phyloP scores from a whole-genome alignment of 1,284 basidiomycete species.

The Rhodotorula sp. region DNA sequence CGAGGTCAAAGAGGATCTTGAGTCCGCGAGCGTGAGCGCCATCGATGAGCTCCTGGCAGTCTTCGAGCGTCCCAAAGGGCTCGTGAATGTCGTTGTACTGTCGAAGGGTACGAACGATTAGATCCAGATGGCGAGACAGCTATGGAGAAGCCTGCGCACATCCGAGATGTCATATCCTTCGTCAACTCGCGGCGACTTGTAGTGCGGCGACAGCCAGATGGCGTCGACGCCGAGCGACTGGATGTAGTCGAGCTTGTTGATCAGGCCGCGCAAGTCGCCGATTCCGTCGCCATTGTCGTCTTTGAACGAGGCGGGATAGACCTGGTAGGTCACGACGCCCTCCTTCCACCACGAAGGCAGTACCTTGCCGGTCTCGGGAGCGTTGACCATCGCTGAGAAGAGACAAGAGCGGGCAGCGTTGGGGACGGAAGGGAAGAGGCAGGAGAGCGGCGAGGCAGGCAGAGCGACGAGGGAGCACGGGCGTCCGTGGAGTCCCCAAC shows the following conservation, averaged over 20 bases:
- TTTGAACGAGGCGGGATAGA: slow-evolving; percentile 71
- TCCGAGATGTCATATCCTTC: slow-evolving; percentile 65
- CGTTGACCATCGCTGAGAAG: slow-evolving; percentile 2
- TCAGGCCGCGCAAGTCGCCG: slow-evolving; percentile 71
- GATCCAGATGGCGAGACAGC: neutral
- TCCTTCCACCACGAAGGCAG: slow-evolving; percentile 61
- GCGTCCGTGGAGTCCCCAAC: too few relatives aligned
- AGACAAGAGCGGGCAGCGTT: too few relatives aligned
- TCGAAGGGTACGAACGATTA: neutral
- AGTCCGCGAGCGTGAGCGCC: neutral
- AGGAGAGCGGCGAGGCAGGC: too few relatives aligned
- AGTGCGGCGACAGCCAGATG: slow-evolving; percentile 73
- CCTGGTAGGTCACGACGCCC: slow-evolving; percentile 64
- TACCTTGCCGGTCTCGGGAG: neutral
- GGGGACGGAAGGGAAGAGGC: too few relatives aligned
- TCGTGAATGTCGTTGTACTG: slow-evolving; percentile 70
- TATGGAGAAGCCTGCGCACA: neutral
- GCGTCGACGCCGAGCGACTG: slow-evolving; percentile 68
- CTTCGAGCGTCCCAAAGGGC: slow-evolving; percentile 68
- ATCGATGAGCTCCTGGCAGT: slow-evolving; percentile 59
- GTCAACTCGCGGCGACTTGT: slow-evolving; percentile 56
- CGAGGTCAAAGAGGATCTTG: slow-evolving; percentile 65
- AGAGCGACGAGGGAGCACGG: too few relatives aligned
- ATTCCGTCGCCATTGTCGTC: slow-evolving; percentile 73
- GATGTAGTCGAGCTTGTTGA: slow-evolving; percentile 66